phyloP scores from a whole-genome alignment of 1,284 basidiomycete genomes.

The Agroathelia rolfsii region DNA sequence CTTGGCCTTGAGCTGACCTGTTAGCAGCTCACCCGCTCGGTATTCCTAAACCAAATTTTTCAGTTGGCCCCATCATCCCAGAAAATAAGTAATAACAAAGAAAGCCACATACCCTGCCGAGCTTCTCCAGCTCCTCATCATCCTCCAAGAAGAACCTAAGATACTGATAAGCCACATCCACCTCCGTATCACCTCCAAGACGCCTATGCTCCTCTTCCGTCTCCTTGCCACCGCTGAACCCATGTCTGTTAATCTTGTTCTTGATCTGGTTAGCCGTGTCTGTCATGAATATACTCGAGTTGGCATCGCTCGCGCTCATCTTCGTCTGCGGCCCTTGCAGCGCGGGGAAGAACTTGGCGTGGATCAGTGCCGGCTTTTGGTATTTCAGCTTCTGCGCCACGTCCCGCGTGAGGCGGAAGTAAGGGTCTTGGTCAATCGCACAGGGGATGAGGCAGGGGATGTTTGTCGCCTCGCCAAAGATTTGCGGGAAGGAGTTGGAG shows the following conservation, averaged over 20 bases:
- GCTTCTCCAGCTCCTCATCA: conserved; percentile 72
- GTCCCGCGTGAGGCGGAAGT: conserved; percentile 96
- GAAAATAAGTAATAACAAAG: conserved; percentile 1
- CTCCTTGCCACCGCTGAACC: conserved; percentile 84
- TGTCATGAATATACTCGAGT: conserved; percentile 91
- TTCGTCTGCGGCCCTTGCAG: conserved; percentile 97
- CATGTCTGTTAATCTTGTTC: conserved; percentile 94
- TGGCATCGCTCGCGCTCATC: conserved; percentile 93
- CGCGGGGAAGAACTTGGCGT: conserved; percentile 97
- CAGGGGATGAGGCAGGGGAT: conserved; percentile 95
- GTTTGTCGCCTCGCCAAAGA: conserved; percentile 80
- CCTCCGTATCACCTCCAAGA: conserved; percentile 87
- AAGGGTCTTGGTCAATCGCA: conserved; percentile 95
- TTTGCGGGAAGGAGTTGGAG: conserved; percentile 98
- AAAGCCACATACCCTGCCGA: conserved; percentile 56
- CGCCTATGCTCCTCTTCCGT: conserved; percentile 89
- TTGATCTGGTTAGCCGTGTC: conserved; percentile 92
- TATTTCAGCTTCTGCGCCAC: conserved; percentile 91
- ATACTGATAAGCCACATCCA: conserved; percentile 96
- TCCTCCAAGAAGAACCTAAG: conserved; percentile 95
- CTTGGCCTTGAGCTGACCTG: conserved; percentile 86
- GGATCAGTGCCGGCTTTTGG: conserved; percentile 87
- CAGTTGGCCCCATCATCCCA: neutral
- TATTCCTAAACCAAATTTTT: conserved; percentile 62
- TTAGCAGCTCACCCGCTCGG: conserved; percentile 79